phyloP scores from a whole-genome alignment of 2,329 filamentous ascomycete genomes.

The Colletotrichum aenigma region DNA sequence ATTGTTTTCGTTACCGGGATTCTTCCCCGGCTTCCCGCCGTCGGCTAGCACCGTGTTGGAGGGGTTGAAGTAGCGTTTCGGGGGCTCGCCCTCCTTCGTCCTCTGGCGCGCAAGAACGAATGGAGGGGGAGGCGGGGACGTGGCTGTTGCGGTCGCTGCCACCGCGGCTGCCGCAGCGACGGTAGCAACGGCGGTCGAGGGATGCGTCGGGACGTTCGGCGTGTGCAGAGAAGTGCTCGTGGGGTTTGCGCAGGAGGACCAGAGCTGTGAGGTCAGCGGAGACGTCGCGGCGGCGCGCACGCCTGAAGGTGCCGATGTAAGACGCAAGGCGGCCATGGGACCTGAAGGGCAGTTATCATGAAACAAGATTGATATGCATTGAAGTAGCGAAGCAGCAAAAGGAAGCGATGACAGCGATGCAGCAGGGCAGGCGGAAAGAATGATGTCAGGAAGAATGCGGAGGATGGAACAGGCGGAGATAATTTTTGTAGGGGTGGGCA shows the following conservation, averaged over 20 bases:
- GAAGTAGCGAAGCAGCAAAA: not conserved
- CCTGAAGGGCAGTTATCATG: not conserved
- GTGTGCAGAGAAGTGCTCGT: not conserved
- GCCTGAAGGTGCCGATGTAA: not conserved
- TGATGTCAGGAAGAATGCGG: slow-evolving; percentile 1
- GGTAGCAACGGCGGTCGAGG: not conserved
- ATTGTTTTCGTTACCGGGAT: slow-evolving; percentile 59
- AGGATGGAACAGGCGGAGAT: not conserved
- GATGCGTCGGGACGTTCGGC: not conserved
- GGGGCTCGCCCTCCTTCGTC: not conserved
- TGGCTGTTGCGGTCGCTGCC: not conserved
- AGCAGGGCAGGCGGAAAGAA: not conserved
- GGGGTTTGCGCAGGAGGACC: not conserved
- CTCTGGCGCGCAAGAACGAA: not conserved
- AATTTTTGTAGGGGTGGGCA: not conserved
- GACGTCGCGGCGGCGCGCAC: slow-evolving; percentile 3
- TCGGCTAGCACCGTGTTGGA: slow-evolving; percentile 3
- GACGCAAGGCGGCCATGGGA: slow-evolving; percentile 14
- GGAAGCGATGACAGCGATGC: not conserved
- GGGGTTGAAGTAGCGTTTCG: slow-evolving; percentile 20
- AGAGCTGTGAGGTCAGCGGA: slow-evolving; percentile 4
- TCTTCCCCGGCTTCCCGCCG: slow-evolving; percentile 25
- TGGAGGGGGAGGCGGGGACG: not conserved
- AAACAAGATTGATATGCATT: not conserved
- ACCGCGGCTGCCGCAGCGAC: not conserved